Percentiles rank a stretch among this genome's conserved stretches.
Evolutionary conservation across 768 basidiomycete genomes (phyloP).

Genomic region (Agrocybe chaxingu): DNA sequence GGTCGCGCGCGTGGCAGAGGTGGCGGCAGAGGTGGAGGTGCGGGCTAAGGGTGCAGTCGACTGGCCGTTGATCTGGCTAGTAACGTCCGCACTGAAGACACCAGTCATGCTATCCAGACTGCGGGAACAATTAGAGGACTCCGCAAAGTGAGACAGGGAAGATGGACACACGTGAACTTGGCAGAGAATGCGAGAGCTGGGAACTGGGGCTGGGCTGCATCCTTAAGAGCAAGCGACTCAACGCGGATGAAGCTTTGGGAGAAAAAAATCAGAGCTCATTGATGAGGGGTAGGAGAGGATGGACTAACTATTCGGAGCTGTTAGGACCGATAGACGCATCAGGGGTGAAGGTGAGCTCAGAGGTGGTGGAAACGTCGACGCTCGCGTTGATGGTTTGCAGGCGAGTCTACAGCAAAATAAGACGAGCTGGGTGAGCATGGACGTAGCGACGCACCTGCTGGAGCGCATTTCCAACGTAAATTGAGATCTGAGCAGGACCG

Average conservation of each 20-base stretch:
- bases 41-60: constrained; percentile 52
- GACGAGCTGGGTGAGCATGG: not conserved
- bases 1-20: constrained; percentile 15
- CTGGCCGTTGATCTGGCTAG: constrained; percentile 59
- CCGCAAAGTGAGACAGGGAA: not conserved
- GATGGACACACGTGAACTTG: constrained; percentile 60
- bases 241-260: constrained; percentile 70
- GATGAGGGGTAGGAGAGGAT: not conserved
- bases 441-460: constrained; percentile 48
- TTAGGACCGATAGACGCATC: constrained; percentile 52
- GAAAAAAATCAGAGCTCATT: not conserved
- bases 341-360: constrained; percentile 49
- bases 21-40: constrained; percentile 19
- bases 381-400: constrained; percentile 49
- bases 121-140: not conserved
- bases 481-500: constrained; percentile 47
- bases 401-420: constrained; percentile 36
- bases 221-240: constrained; percentile 54
- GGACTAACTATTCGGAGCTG: constrained; percentile 50
- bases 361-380: constrained; percentile 49
- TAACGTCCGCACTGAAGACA: constrained; percentile 51
- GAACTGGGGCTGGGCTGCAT: constrained; percentile 49
- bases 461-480: constrained; percentile 60
- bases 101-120: constrained; percentile 75
- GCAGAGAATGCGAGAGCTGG: constrained; percentile 74